Conservation (phyloP, 805 yeast genomes). For the Ogataea ramenticola region DNA sequence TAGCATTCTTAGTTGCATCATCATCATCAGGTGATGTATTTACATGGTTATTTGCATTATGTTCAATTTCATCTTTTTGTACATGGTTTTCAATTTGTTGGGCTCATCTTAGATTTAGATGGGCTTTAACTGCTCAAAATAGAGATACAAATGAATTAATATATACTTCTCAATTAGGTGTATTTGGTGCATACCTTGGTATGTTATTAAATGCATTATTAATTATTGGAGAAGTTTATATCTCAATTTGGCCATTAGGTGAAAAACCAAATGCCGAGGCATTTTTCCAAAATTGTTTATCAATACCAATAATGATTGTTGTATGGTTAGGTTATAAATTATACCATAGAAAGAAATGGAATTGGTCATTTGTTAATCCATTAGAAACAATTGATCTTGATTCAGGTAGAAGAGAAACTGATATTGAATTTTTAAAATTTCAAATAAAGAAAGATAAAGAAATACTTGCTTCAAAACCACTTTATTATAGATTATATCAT, state of each 20-base stretch:
- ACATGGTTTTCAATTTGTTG: conserved; percentile 58
- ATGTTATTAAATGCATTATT: conserved; percentile 22
- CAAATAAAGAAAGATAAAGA: conserved; percentile 41
- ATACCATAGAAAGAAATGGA: conserved; percentile 1
- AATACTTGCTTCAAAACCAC: conserved; percentile 22
- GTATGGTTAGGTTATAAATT: conserved; percentile 29
- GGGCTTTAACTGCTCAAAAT: conserved; percentile 16
- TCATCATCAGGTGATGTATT: conserved; percentile 46
- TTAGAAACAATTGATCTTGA: conserved; percentile 28
- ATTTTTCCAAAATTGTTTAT: conserved; percentile 48
- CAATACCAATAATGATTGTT: conserved; percentile 37
- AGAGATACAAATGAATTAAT: conserved; percentile 22
- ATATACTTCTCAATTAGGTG: conserved; percentile 28
- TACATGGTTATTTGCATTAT: conserved; percentile 56
- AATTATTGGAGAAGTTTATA: conserved; percentile 32
- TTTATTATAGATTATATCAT: conserved; percentile 26
- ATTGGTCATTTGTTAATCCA: conserved; percentile 26
- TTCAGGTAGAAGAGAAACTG: conserved; percentile 25
- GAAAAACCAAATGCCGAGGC: conserved; percentile 21
- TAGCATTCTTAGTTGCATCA: conserved; percentile 53
- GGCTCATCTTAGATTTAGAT: conserved; percentile 50
- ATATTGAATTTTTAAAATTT: conserved; percentile 3
- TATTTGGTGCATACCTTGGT: conserved; percentile 31
- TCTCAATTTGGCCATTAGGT: conserved; percentile 31
- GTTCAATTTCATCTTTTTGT: conserved; percentile 56